Evolutionary conservation across 257 asterid species (phyloP), one percentile per base, ranked within the genome.

Genomic region (Rubia yunnanensis): DNA sequence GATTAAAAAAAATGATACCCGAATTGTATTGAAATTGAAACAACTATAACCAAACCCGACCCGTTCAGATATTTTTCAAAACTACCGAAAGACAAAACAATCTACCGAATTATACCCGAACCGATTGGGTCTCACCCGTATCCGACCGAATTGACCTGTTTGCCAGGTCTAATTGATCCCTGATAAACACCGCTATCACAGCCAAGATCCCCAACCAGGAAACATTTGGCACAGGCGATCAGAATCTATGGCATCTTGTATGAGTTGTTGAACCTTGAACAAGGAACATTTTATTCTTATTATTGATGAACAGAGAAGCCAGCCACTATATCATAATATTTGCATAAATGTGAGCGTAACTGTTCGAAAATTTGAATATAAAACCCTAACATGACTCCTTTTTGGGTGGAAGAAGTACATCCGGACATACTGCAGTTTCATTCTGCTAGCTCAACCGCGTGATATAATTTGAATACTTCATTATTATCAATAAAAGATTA

Each of bases 161-260:
- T n/a, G n/a, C n/a, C n/a, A n/a, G n/a, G 39, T 35, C 4, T 35
- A 35, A 9, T 35, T 8, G 6, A 4, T 20, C 48, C 23, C 27
- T n/a, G 66, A 58, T 5, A 4, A 49, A 63, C 28, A 31, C 14
- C 7, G 38, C 69, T 2, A 32, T 84, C 92, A 92, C 82, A 92
- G 32, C 99, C 99, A 92, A 11, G 97, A 87, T 66, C 92, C 99
- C 99, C 99, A 92, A 72, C 99, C 99, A 69, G 99, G 96, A 83
- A 84, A 92, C 95, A 92, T 83, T 67, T 92, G 84, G 84, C 94
- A 86, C 83, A 92, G 66, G 1, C 95, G 95, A 65, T 92, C 99
- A 4, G 99, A 88, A 73, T 92, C 99, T 18, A 84, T 86, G 22
- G 99, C 96, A 55, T 92, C 95, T 62, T 92, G 99, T 74, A 92